Evolutionary conservation across 495 filamentous ascomycete species (phyloP).

Genomic region (Niebla homalea): DNA sequence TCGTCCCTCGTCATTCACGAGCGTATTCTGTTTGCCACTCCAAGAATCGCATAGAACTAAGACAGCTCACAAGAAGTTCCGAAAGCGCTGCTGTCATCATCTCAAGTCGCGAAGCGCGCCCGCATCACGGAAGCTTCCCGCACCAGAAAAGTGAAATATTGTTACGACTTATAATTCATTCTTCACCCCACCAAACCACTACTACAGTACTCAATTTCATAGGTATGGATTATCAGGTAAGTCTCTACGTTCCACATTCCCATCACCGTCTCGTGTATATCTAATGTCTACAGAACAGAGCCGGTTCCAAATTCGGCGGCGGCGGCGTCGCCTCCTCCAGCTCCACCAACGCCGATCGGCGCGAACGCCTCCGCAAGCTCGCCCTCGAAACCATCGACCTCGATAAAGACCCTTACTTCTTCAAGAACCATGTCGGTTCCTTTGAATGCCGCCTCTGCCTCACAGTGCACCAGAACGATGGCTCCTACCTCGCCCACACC

Average conservation of each 20-base stretch:
- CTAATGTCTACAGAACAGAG: conserved; percentile 61
- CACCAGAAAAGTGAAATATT: too few species aligned
- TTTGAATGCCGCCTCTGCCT: conserved; percentile 97
- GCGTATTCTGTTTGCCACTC: too few species aligned
- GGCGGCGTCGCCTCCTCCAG: conserved; percentile 90
- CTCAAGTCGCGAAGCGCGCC: too few species aligned
- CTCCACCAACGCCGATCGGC: conserved; percentile 89
- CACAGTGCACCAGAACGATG: conserved; percentile 99
- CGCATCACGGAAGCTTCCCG: too few species aligned
- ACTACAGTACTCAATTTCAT: too few species aligned
- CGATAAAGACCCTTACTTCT: conserved; percentile 99
- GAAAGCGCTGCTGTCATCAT: too few species aligned
- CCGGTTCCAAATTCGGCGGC: conserved; percentile 95
- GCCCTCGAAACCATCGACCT: conserved; percentile 98
- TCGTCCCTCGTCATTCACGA: too few species aligned
- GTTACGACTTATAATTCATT: too few species aligned
- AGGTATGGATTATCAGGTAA: conserved; percentile 49
- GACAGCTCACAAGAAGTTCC: too few species aligned
- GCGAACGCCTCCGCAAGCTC: conserved; percentile 93
- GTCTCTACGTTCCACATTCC: neutral
- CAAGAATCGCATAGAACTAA: too few species aligned
- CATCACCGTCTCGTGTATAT: conserved; percentile 6
- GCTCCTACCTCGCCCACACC: conserved; percentile 96
- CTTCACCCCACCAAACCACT: too few species aligned
- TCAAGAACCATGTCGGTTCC: conserved; percentile 97